A percentile compares a stretch with the other conserved stretches of the same genome.
phyloP scores from a whole-genome alignment of 495 filamentous ascomycete species.

The Penicillium taxi region DNA sequence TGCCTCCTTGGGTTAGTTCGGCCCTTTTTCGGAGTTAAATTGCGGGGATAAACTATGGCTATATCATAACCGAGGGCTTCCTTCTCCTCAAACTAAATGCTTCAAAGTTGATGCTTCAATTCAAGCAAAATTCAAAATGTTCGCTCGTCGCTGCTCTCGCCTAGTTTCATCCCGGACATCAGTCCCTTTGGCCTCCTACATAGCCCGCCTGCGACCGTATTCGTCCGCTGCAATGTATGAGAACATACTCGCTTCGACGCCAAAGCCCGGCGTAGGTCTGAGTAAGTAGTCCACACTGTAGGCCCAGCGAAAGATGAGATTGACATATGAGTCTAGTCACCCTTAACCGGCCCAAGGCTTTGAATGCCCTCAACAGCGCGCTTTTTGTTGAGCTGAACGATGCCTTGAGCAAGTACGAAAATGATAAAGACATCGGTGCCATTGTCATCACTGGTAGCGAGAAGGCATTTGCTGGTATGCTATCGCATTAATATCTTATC shows the following conservation, averaged over 20 bases:
- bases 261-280: slow-evolving; percentile 81
- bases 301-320: slow-evolving; percentile 1
- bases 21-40: slow-evolving; percentile 14
- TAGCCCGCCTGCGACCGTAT: slow-evolving; percentile 46
- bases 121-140: slow-evolving; percentile 35
- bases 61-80: slow-evolving; percentile 13
- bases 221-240: slow-evolving; percentile 64
- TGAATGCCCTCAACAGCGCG: slow-evolving; percentile 84
- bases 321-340: slow-evolving; percentile 52
- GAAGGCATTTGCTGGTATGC: slow-evolving; percentile 71
- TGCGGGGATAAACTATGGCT: slow-evolving; percentile 25
- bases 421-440: slow-evolving; percentile 58
- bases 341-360: slow-evolving; percentile 88
- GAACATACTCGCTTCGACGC: slow-evolving; percentile 68
- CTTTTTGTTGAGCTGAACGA: slow-evolving; percentile 85
- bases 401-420: slow-evolving; percentile 65
- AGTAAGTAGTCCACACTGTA: slow-evolving; percentile 44
- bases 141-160: slow-evolving; percentile 48
- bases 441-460: slow-evolving; percentile 83
- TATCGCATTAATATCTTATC: background rate
- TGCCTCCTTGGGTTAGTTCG: slow-evolving; percentile 30
- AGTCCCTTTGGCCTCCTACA: slow-evolving; percentile 34
- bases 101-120: no score
- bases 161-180: slow-evolving; percentile 52
- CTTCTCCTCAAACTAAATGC: background rate